These are phyloP conservation scores for Raphanus raphanistrum DNA, from an alignment of 345 rosid genomes.

Conservation along the genomic window DNA sequence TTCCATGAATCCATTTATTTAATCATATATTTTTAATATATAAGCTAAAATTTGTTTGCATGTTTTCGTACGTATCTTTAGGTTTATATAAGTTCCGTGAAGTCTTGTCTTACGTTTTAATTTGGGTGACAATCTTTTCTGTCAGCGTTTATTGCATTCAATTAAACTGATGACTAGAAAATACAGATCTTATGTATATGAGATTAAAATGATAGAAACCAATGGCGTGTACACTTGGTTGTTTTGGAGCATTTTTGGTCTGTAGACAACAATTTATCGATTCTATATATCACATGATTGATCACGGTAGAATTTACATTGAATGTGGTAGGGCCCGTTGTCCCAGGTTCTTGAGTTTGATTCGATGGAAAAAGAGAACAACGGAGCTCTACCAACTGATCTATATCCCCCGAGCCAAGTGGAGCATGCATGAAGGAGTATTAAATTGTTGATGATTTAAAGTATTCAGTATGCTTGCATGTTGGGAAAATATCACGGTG, in stretches of 20 bases:
- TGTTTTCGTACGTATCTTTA: not conserved
- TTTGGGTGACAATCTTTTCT: conserved; percentile 6
- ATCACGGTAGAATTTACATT: not conserved
- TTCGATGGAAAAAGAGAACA: not conserved
- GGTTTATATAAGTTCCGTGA: not conserved
- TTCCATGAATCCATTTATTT: not conserved
- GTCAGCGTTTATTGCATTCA: not conserved
- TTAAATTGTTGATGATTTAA: not conserved
- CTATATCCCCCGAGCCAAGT: too few relatives aligned
- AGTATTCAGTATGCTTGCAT: conserved; percentile 12
- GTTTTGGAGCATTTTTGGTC: not conserved
- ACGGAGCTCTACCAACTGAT: not conserved
- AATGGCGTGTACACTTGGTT: not conserved
- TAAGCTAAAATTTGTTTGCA: not conserved
- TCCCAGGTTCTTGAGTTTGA: conserved; percentile 18
- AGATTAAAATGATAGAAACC: not conserved
- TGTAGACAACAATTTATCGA: conserved; percentile 6
- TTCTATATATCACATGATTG: conserved; percentile 1
- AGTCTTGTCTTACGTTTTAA: not conserved
- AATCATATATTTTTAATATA: too few relatives aligned
- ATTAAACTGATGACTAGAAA: not conserved
- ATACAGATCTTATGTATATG: not conserved
- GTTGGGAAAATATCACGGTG: conserved; percentile 30
- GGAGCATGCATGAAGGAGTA: too few relatives aligned
- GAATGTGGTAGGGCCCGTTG: conserved; percentile 24